Percentiles rank a stretch among this genome's conserved stretches.
phyloP scores from a whole-genome alignment of 2,329 filamentous ascomycete genomes.

The Fusarium abutilonis region DNA sequence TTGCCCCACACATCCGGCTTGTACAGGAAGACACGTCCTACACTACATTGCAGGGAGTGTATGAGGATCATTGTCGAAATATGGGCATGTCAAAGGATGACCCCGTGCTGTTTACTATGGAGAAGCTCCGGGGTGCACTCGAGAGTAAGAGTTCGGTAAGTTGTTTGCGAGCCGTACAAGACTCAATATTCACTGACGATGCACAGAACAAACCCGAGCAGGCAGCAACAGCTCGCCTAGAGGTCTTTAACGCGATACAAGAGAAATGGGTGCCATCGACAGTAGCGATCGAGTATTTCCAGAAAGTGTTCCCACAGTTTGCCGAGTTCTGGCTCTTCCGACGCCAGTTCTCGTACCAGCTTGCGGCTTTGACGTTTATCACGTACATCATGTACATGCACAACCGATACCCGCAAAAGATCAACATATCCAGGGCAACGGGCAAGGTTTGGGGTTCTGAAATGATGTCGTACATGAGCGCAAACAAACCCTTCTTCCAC shows the following conservation, averaged over 20 bases:
- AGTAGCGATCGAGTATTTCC: constrained; percentile 88
- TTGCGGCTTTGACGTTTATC: constrained; percentile 96
- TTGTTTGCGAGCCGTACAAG: constrained; percentile 21
- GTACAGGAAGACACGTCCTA: constrained; percentile 96
- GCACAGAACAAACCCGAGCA: constrained; percentile 74
- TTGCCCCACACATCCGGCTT: constrained; percentile 93
- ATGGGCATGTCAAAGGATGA: constrained; percentile 93
- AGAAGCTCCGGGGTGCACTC: constrained; percentile 82
- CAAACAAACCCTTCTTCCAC: constrained; percentile 86
- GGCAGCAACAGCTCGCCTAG: constrained; percentile 76
- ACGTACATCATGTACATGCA: constrained; percentile 98
- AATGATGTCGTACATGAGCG: constrained; percentile 88
- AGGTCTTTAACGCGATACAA: constrained; percentile 95
- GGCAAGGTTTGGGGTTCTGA: constrained; percentile 98
- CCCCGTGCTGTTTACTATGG: constrained; percentile 92
- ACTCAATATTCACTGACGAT: constrained; percentile 18
- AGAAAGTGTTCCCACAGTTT: constrained; percentile 85
- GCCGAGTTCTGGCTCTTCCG: constrained; percentile 99
- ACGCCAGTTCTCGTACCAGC: constrained; percentile 94
- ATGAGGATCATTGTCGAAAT: constrained; percentile 93
- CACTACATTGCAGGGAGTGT: constrained; percentile 92
- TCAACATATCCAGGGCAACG: constrained; percentile 85
- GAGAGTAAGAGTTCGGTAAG: constrained; percentile 72
- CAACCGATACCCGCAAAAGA: constrained; percentile 93
- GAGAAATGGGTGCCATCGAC: constrained; percentile 90